phyloP scores from a whole-genome alignment of 805 yeast genomes.

The Sugiyamaella boreocaroliniensis region DNA sequence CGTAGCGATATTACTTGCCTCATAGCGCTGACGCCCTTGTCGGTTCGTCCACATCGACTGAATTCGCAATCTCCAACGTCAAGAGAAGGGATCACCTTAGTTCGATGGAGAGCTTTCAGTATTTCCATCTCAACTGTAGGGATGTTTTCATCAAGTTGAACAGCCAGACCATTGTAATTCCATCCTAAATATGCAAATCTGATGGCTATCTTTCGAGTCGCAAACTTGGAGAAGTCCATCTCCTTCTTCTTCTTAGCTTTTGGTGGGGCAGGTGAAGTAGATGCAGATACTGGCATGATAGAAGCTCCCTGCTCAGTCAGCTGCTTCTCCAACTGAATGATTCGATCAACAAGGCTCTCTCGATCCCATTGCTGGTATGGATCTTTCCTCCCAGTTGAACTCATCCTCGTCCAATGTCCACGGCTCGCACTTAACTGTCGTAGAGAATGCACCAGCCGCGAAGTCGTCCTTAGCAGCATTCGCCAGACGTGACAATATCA shows the following conservation, averaged over 20 bases:
- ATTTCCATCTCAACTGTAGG: constrained; percentile 84
- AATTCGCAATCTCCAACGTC: constrained; percentile 62
- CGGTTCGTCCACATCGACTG: constrained; percentile 92
- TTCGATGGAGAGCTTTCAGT: constrained; percentile 60
- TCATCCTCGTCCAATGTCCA: neutral
- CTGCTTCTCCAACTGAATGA: constrained; percentile 48
- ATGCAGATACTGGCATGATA: neutral
- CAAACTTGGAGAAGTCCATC: constrained; percentile 60
- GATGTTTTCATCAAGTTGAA: constrained; percentile 62
- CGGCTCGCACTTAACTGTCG: no score
- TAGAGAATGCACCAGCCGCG: no score
- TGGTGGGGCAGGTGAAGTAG: constrained; percentile 11
- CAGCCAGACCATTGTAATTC: constrained; percentile 87
- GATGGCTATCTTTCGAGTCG: constrained; percentile 66
- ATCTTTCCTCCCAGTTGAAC: neutral
- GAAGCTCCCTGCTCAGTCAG: neutral
- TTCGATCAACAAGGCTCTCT: constrained; percentile 52
- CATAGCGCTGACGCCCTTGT: constrained; percentile 95
- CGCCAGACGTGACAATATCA: no score
- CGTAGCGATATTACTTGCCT: constrained; percentile 82
- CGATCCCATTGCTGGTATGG: constrained; percentile 56
- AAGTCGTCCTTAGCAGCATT: no score
- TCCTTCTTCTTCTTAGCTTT: constrained; percentile 33
- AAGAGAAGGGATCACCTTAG: constrained; percentile 52
- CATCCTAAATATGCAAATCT: constrained; percentile 84